A percentile compares a stretch with the other conserved stretches of the same genome.
These are phyloP conservation scores for Reutealis trisperma DNA, from an alignment of 345 rosid genomes.

Conservation along the genomic window DNA sequence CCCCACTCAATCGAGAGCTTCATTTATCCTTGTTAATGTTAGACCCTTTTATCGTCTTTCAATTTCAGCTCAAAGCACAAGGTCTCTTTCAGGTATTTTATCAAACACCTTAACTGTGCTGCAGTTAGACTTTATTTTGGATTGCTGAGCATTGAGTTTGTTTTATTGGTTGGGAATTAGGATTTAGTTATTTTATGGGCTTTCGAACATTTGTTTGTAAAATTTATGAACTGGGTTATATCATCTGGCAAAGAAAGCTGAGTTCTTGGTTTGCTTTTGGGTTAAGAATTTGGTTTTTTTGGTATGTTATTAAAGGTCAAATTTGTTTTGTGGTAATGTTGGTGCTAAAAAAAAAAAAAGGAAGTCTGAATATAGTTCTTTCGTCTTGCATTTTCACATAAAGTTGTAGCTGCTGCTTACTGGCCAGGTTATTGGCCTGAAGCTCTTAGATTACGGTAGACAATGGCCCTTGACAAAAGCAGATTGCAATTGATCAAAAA, in stretches of 20 bases:
- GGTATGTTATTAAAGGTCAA: not conserved
- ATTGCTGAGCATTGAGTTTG: not conserved
- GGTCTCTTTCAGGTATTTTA: conserved; percentile 21
- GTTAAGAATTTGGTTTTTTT: conserved; percentile 1
- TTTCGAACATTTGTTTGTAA: not conserved
- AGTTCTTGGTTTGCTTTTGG: conserved; percentile 1
- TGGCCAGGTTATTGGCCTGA: not conserved
- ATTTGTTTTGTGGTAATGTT: not conserved
- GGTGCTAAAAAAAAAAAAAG: conserved; percentile 2
- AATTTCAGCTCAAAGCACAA: not conserved
- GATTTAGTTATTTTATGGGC: not conserved
- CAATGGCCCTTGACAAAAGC: not conserved
- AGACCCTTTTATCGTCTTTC: conserved; percentile 4
- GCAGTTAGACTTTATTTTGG: not conserved
- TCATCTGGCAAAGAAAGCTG: not conserved
- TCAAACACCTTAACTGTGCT: conserved; percentile 6
- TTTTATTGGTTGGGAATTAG: not conserved
- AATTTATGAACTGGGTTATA: not conserved
- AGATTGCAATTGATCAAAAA: not conserved
- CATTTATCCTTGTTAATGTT: not conserved
- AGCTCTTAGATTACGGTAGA: not conserved
- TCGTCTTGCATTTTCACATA: not conserved
- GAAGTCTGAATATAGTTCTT: not conserved
- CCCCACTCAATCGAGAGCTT: conserved; percentile 3
- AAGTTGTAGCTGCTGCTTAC: not conserved